Evolutionary conservation across 306 rosid species (phyloP), one percentile per base, ranked within the genome.

Genomic region (Quercus engelmannii): DNA sequence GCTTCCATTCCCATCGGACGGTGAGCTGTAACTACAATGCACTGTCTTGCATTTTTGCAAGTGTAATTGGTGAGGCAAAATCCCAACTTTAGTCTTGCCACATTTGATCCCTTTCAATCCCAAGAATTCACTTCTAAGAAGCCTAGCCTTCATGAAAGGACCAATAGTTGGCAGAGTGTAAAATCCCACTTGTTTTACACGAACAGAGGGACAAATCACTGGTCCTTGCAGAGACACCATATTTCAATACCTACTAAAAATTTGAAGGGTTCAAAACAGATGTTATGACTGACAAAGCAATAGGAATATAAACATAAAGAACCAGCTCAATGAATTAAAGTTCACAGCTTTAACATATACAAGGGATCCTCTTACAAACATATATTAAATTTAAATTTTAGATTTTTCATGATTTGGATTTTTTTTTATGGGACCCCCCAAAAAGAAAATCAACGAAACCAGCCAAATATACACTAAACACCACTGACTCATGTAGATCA

Each of bases 161-260:
- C 88, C 92, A 70, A 89, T 76, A 82, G 78, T 31, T 21, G 98
- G 94, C 80, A 86, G 67, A 69, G 83, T 74, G 85, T 87, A 85
- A 51, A 85, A 80, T 26, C 94, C 90, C 20, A 83, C 81, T 74
- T 87, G 90, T 80, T 91, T 92, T 20, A 93, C 90, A 67, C 87
- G 83, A 23, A 91, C 82, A 58, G 93, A 65, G 54, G 99, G 97
- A 77, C 91, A 90, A 83, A 88, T 81, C 74, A 90, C 97, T 55
- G 96, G 99, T 83, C 98, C 98, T 86, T 89, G 96, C 83, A 95
- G 70, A 80, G 92, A 85, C 84, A 46, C 90, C 99, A 95, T 95
- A 55, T 18, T 89, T 62, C 88, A 75, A 74, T 83, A 71, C 76
- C 87, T 74, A 75, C 80, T 49, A n/a, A 80, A 68, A 3, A 61